Evolutionary conservation across 257 asterid species (phyloP).

Genomic region (Solanum pimpinellifolium): DNA sequence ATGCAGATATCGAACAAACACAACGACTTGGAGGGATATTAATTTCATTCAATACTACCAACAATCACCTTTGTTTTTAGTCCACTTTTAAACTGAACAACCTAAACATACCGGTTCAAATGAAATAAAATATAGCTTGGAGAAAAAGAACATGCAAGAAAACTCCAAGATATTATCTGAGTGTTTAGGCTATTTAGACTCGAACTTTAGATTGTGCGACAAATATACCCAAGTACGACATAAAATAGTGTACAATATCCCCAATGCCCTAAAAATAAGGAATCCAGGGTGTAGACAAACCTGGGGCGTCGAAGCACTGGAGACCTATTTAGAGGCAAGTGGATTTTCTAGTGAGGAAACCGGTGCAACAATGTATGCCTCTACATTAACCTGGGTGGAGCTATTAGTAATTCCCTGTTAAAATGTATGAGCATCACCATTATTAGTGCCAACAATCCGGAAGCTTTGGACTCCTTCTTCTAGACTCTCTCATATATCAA

Average conservation of each 20-base stretch:
- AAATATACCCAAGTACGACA: too few species aligned
- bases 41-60: background rate
- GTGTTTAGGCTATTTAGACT: too few species aligned
- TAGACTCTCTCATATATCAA: too few species aligned
- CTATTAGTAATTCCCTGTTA: background rate
- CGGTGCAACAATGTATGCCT: background rate
- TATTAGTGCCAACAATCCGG: too few species aligned
- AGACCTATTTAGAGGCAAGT: background rate
- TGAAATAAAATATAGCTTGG: too few species aligned
- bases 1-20: background rate
- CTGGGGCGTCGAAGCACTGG: background rate
- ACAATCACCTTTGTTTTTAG: too few species aligned
- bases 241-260: too few species aligned
- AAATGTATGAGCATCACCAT: background rate
- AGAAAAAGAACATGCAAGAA: too few species aligned
- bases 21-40: background rate
- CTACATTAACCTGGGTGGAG: background rate
- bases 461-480: background rate
- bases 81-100: too few species aligned
- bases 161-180: too few species aligned
- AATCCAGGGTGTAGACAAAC: background rate
- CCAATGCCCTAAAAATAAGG: background rate
- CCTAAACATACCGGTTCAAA: too few species aligned
- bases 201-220: too few species aligned
- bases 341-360: background rate